phyloP scores from a whole-genome alignment of 192 early-diverging fungal species.

The Backusella liffmaniae region DNA sequence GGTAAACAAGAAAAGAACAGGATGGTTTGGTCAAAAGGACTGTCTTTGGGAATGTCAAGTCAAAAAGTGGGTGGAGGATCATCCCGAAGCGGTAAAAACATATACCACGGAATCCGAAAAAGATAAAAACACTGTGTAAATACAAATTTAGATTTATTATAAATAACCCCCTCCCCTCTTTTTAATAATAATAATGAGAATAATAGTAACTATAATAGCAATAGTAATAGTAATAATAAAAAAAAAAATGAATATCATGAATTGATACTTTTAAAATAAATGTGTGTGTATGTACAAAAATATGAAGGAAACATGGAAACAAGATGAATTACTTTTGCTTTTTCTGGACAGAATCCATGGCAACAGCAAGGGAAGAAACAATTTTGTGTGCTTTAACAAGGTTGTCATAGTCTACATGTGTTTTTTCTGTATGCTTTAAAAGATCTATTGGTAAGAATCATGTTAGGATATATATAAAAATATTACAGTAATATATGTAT shows the following conservation, averaged over 20 bases:
- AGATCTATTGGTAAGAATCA: slow-evolving; percentile 19
- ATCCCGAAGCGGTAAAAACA: background rate
- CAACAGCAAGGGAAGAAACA: slow-evolving; percentile 18
- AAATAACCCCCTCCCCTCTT: background rate
- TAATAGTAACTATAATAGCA: background rate
- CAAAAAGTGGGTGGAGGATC: slow-evolving; percentile 11
- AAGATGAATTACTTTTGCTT: background rate
- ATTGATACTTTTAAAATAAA: background rate
- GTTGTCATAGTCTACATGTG: slow-evolving; percentile 26
- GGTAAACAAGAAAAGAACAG: slow-evolving; percentile 15
- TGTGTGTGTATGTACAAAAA: background rate
- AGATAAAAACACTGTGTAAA: background rate
- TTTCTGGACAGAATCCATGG: slow-evolving; percentile 30
- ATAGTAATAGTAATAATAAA: background rate
- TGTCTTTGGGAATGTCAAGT: slow-evolving; percentile 25
- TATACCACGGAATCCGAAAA: background rate
- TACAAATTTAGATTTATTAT: slow-evolving; percentile 1
- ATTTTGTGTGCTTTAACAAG: slow-evolving; percentile 29
- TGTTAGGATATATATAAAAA: background rate
- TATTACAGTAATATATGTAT: background rate
- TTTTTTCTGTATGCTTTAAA: slow-evolving; percentile 25
- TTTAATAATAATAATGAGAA: background rate
- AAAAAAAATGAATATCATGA: background rate
- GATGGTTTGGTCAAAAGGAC: slow-evolving; percentile 28
- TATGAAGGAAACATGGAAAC: background rate